Base-by-base conservation (phyloP, 2,329 filamentous ascomycete species). In the Mycosphaerella arachidis region DNA sequence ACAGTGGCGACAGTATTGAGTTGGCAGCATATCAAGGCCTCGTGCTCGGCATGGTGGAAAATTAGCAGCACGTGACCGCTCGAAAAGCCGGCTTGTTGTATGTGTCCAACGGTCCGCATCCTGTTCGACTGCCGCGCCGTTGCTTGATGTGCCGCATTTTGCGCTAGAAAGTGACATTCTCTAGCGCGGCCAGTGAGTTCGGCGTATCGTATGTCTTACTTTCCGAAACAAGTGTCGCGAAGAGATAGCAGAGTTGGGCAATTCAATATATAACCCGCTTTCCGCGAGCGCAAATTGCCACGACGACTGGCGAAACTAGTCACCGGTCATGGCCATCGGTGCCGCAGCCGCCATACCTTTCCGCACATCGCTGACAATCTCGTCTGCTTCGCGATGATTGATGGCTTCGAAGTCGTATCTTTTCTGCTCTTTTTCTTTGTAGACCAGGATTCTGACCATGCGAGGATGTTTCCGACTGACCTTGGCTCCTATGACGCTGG, bases 331-430 rank as follows among this genome's bases (percentile, higher is more conserved):
- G 12, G 16, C 50, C 40, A 50, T 43, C 10, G 57, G 51, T 13
- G 37, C 64, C 48, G 64, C 64, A 20, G 59, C 62, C 16, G 63
- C 58, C 65, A 67, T 67, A 2, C 63, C 64, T 18, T 57, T 62
- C 75, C 89, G 90, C 62, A 94, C 84, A 76, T 92, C 89, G 59
- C 78, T 81, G 30, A 93, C 89, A 71, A 94, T 91, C 71, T 91
- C 88, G n/a, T 83, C 79, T 48, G 90, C 90, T 74, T 92, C 89
- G 31, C 86, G 84, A 10, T 82, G 79, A 65, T 80, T 88, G 65
- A 83, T 84, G n/a, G 89, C 86, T 75, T 93, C 90, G 72, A 94
- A 94, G 66, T 94, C 90, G 74, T 94, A 94, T 61, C 90, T 77
- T 76, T 93, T 93, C 62, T 83, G 87, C 76, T 92, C 90, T 1